Base-by-base conservation (phyloP, 2,329 filamentous ascomycete species). In the Colletotrichum tropicale region DNA sequence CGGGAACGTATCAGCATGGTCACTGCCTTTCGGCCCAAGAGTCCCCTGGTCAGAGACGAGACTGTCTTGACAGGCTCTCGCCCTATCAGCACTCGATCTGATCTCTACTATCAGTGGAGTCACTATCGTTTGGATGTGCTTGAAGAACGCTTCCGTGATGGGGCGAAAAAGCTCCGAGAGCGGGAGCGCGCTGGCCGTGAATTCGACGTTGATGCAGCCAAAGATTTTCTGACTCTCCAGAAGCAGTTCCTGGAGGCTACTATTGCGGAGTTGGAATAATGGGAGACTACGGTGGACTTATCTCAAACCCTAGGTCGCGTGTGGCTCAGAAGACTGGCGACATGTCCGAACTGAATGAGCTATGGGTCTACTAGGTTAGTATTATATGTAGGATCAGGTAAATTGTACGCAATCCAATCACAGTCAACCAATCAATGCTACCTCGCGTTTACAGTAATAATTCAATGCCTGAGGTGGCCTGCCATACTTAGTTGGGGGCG, bases 1-100 rank as follows among this genome's bases (percentile, higher is more conserved):
- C 87, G 88, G 26, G 92, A 94, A 81, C 89, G 92, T 34, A 93
- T 94, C 82, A 91, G 87, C 61, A 91, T 92, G 84, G 91, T 94
- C 67, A 94, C 92, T 0, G 91, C 91, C 5, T 93, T 93, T 84
- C 88, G 93, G 15, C 91, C 92, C 3, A 89, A 87, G 68, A 88
- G 86, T 28, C 85, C 91, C 3, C 84, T 84, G 24, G 80, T 90
- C 56, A 87, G 86, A 18, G 93, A 94, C 79, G 91, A 93, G 79
- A 90, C 89, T 3, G 89, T 91, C 4, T 85, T 94, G 62, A 90
- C 87, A 4, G 92, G 90, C 1, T 89, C 93, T n/a, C 89, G 91
- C 1, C 86, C 86, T 1, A 89, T 93, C 76, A 92, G 91, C 5
- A 84, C 92, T 76, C 83, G 91, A 5, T 84, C 85, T 0, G 88